Evolutionary conservation across 768 basidiomycete species (phyloP).

Genomic region (Myochromella boudieri): DNA sequence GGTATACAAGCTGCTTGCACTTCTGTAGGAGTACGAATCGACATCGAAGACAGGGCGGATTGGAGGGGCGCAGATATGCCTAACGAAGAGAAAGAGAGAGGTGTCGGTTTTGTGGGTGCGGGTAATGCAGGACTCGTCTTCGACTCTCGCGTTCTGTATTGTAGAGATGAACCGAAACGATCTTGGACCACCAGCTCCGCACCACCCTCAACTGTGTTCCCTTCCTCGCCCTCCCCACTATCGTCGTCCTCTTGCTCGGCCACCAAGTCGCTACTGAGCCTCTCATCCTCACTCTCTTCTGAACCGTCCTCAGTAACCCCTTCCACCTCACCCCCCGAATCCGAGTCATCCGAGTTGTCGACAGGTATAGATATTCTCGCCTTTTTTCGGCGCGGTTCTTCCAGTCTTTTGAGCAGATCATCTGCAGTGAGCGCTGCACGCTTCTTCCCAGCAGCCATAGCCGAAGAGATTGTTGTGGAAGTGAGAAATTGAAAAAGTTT

Average conservation of each 20-base stretch:
- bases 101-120: conserved; percentile 1
- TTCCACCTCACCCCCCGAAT: conserved; percentile 18
- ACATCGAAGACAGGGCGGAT: conserved; percentile 72
- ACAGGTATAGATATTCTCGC: conserved; percentile 22
- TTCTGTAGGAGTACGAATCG: conserved; percentile 81
- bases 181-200: conserved; percentile 2
- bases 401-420: conserved; percentile 46
- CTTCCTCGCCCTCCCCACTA: conserved; percentile 7
- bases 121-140: background rate
- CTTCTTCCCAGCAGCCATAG: conserved; percentile 21
- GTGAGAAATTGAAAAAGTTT: conserved; percentile 1
- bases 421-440: conserved; percentile 37
- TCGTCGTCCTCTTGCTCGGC: conserved; percentile 13
- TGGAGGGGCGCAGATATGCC: conserved; percentile 63
- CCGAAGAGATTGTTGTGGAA: background rate
- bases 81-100: conserved; percentile 50
- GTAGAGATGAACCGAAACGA: conserved; percentile 9
- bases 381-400: conserved; percentile 40
- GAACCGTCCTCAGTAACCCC: background rate
- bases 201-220: background rate
- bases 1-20: conserved; percentile 92
- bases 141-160: conserved; percentile 6
- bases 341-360: too few species aligned
- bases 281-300: conserved; percentile 8
- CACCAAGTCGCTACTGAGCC: conserved; percentile 4